A percentile compares a stretch with the other conserved stretches of the same genome.
Conservation (phyloP, 495 filamentous ascomycete species). For the Daldinia grandis region DNA sequence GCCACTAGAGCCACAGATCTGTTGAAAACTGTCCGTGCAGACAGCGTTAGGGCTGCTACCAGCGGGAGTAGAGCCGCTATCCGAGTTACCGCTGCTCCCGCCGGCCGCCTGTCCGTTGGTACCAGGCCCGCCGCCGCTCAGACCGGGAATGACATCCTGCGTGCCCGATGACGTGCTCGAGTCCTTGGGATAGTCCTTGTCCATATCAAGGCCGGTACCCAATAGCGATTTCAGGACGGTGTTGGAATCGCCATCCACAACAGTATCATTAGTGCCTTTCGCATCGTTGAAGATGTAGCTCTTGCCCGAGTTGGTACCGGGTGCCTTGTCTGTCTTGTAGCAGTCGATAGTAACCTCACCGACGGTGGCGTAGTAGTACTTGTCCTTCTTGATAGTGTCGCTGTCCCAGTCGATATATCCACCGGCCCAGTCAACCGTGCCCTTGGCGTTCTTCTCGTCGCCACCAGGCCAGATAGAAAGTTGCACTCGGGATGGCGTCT, state of each 20-base stretch:
- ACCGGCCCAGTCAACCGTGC: conserved; percentile 92
- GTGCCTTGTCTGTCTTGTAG: conserved; percentile 72
- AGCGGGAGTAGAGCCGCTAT: conserved; percentile 4
- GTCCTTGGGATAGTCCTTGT: conserved; percentile 51
- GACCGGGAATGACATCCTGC: conserved; percentile 40
- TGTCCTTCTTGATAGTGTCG: conserved; percentile 78
- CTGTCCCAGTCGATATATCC: conserved; percentile 88
- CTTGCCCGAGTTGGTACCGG: conserved; percentile 66
- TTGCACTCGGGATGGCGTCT: conserved; percentile 92
- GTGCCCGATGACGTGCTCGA: conserved; percentile 37
- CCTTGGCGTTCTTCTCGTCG: conserved; percentile 75
- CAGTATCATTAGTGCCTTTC: conserved; percentile 73
- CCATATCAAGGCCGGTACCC: conserved; percentile 79
- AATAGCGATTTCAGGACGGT: conserved; percentile 83
- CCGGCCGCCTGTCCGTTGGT: conserved; percentile 45
- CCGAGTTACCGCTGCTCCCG: conserved; percentile 12
- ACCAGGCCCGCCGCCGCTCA: conserved; percentile 49
- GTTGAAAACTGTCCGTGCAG: conserved; percentile 48
- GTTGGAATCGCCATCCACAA: conserved; percentile 75
- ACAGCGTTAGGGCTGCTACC: conserved; percentile 8
- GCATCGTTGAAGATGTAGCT: conserved; percentile 79
- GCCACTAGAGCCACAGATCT: conserved; percentile 45
- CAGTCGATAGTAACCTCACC: conserved; percentile 81
- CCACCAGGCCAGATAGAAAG: conserved; percentile 97
- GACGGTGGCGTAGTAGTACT: conserved; percentile 89